Base-by-base conservation (phyloP, 2,329 filamentous ascomycete genomes). In the Ophiostoma ips region DNA sequence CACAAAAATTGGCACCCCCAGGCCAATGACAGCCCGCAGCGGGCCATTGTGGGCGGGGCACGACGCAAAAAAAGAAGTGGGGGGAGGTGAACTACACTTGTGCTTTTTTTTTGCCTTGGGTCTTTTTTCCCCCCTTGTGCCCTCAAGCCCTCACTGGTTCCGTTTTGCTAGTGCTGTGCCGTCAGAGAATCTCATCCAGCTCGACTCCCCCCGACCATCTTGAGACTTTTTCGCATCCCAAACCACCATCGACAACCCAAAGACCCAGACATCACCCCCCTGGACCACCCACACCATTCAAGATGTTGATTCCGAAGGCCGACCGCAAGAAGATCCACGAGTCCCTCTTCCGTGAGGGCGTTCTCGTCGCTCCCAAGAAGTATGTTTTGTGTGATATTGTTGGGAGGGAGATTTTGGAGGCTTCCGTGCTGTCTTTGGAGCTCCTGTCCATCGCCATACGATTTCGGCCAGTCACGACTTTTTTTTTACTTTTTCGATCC, bases 301-400 rank as follows among this genome's bases (percentile, higher is more conserved):
- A 89, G 84, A 80, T 80, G 92, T 84, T 98, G 79, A 98, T 98
- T 73, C 92, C 92, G 72, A 96, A 96, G 84, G 85, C 87, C 73
- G 92, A 98, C 79, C 89, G 94, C 79, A 98, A 98, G 87, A 87
- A 88, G 84, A 96, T 98, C 77, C 92, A 98, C 82, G 90, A 83
- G 75, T 63, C 64, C 84, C 87, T 98, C 81, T 94, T 95, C 84
- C 83, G 84, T 66, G 86, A 83, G 77, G 79, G 79, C 66, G 84
- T 88, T 61, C 87, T 96, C 77, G 90, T 96, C 71, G 92, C 92
- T 63, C 89, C 94, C 79, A 96, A 98, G 83, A 87, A 98, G 55
- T 59, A 55, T 40, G 55, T 55, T 47, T 49, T 33, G 16, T 19
- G n/a, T 16, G 16, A 18, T 31, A n/a, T n/a, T n/a, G n/a, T n/a